Base-by-base conservation (phyloP, 1,284 basidiomycete genomes). In the Trametes hirsuta region DNA sequence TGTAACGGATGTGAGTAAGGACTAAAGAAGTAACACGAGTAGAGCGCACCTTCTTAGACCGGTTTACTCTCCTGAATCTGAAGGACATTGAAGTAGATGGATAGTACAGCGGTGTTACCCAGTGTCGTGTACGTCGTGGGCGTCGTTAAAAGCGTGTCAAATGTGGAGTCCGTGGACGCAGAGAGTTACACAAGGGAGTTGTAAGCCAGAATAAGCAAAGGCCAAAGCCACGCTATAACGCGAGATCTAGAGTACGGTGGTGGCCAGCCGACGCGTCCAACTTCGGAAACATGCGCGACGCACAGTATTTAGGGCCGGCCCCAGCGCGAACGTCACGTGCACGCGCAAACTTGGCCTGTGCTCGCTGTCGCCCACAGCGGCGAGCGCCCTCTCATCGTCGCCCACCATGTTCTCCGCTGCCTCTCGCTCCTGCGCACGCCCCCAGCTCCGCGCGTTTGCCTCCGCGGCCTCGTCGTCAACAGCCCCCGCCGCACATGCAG, bases 31-130 rank as follows among this genome's bases (percentile, higher is more conserved):
- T 6, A 12, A 21, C 8, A 0, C 4, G 44, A 40, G 18, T 44
- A 3, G 47, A 0, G 35, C 63, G 8, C 58, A 77, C 82, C 73
- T 83, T 83, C 71, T 77, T 74, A 42, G 81, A 84, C 66, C 78
- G 79, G 63, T 76, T 75, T 2, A 70, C 58, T 54, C 77, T 72
- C 67, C 76, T 68, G 64, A 70, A 62, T 3, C 53, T 52, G 66
- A 30, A 30, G 4, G 30, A 62, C 59, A 24, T 15, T 42, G 18
- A 6, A 14, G 25, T 10, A n/a, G 21, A 22, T 6, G 25, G 25
- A n/a, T 40, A 12, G 15, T 36, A 36, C n/a, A 12, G 30, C 30
- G 30, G 30, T 30, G 3, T 15, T 37, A 15, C 34, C 24, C 12
- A 18, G 22, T 11, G 11, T 40, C 18, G 39, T 22, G 46, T 37